phyloP scores from a whole-genome alignment of 2,329 filamentous ascomycete genomes.

The Aspergillus oerlinghausenensis region DNA sequence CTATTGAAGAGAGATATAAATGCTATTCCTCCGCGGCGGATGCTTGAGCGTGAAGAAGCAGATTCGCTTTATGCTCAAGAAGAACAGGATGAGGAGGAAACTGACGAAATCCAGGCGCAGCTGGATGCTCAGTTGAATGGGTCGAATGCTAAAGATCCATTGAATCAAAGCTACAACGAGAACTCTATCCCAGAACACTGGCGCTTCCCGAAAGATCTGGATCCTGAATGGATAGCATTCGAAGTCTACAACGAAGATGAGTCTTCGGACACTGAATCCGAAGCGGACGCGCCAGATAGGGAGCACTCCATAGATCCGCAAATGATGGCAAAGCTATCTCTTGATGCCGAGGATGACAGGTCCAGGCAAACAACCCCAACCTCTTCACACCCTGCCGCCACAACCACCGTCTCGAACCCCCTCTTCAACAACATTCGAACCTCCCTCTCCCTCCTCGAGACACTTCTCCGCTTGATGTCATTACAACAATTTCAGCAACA shows the following conservation, averaged over 20 bases:
- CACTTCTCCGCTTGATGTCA: constrained; percentile 77
- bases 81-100: constrained; percentile 27
- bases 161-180: constrained; percentile 22
- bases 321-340: constrained; percentile 47
- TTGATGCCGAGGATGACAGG: constrained; percentile 26
- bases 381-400: constrained; percentile 15
- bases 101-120: constrained; percentile 40
- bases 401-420: constrained; percentile 44
- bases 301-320: constrained; percentile 37
- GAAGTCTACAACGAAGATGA: constrained; percentile 71
- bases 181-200: constrained; percentile 43
- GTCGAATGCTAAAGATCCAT: background rate
- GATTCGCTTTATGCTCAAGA: constrained; percentile 26
- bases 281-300: constrained; percentile 22
- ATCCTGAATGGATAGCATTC: constrained; percentile 86
- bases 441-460: constrained; percentile 77
- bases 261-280: constrained; percentile 51
- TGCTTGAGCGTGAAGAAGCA: constrained; percentile 48
- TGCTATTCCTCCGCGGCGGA: constrained; percentile 57
- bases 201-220: constrained; percentile 68
- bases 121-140: constrained; percentile 36
- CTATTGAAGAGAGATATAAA: constrained; percentile 68
- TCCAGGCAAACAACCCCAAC: constrained; percentile 32
- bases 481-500: constrained; percentile 89
- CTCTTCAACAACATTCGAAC: constrained; percentile 54